A percentile compares a stretch with the other conserved stretches of the same genome.
Conservation (phyloP, 2,329 filamentous ascomycete genomes). For the Cryoendolithus antarcticus region DNA sequence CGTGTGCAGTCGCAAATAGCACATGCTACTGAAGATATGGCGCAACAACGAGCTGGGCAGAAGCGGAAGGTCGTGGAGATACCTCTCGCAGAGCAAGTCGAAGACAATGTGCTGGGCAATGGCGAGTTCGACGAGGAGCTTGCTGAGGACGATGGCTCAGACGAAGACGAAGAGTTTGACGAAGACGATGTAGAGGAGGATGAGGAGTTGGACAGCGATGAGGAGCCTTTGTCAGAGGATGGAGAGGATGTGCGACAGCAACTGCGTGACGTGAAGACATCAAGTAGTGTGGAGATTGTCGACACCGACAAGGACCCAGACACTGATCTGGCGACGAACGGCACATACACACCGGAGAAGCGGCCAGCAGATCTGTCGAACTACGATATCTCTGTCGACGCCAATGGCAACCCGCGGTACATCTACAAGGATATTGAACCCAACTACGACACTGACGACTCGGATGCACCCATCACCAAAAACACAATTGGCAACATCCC, state of each 20-base stretch:
- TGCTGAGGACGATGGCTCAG: conserved; percentile 21
- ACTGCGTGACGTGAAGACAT: conserved; percentile 30
- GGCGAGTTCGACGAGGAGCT: conserved; percentile 26
- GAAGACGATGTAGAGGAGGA: conserved; percentile 12
- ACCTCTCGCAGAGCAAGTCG: conserved; percentile 13
- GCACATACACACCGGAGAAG: conserved; percentile 11
- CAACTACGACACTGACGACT: conserved; percentile 91
- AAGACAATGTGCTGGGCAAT: conserved; percentile 23
- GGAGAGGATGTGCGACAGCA: conserved; percentile 32
- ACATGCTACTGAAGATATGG: no score
- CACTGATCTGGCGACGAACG: conserved; percentile 8
- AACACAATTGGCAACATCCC: conserved; percentile 97
- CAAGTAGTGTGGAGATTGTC: conserved; percentile 8
- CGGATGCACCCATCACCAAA: conserved; percentile 61
- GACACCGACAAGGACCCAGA: conserved; percentile 10
- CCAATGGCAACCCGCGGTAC: conserved; percentile 82
- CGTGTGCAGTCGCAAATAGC: no score
- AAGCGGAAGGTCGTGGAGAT: conserved; percentile 33
- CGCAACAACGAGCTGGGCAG: conserved; percentile 23
- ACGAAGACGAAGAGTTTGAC: conserved; percentile 15
- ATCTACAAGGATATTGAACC: conserved; percentile 90
- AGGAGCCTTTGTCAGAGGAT: conserved; percentile 25
- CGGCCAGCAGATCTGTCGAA: conserved; percentile 30
- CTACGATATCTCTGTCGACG: conserved; percentile 59
- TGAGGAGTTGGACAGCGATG: conserved; percentile 28